Base-by-base conservation (phyloP, 768 basidiomycete species). In the Calocybe indica region DNA sequence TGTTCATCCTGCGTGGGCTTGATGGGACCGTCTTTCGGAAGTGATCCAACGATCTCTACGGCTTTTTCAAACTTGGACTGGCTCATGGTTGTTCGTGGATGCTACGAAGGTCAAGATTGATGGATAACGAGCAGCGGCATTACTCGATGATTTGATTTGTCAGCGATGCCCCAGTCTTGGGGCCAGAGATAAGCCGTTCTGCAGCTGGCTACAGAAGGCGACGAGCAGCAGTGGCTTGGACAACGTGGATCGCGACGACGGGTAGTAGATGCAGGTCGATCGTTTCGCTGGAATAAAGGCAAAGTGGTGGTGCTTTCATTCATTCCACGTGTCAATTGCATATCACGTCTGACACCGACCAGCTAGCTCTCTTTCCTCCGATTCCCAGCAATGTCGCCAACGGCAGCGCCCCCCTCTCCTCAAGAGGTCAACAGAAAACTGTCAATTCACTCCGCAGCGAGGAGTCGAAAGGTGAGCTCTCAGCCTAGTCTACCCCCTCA, bases 341-440 rank as follows among this genome's bases (percentile, higher is more conserved):
- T 5, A 37, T 14, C 46, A 47, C 46, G 37, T 47, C 38, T n/a
- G 43, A 45, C 10, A 36, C 15, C 15, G 22, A 22, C 22, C 22
- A 22, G 22, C 22, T 22, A 22, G 22, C 22, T 22, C 22, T 22
- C 22, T 2, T 4, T 22, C 22, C 22, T 22, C 4, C 22, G 22
- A 22, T 22, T 4, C 22, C 22, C 37, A 12, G 48, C 52, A 47
- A 71, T 72, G 70, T 58, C 73, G 13, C 67, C 69, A 37, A 62
- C 69, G 47, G 75, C 67, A 49, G 65, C 85, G 10, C 86, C 90
- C 5, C 92, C 89, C 6, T 84, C 91, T 9, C 83, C 85, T 11
- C 89, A 91, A 62, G 92, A 94, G 69, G 80, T 94, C 12, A 78
- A 88, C 49, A 75, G 89, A 54, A 93, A 92, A 61, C 79, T 94